Conservation (phyloP, 208 protist genomes). For the Lotmaria passim region DNA sequence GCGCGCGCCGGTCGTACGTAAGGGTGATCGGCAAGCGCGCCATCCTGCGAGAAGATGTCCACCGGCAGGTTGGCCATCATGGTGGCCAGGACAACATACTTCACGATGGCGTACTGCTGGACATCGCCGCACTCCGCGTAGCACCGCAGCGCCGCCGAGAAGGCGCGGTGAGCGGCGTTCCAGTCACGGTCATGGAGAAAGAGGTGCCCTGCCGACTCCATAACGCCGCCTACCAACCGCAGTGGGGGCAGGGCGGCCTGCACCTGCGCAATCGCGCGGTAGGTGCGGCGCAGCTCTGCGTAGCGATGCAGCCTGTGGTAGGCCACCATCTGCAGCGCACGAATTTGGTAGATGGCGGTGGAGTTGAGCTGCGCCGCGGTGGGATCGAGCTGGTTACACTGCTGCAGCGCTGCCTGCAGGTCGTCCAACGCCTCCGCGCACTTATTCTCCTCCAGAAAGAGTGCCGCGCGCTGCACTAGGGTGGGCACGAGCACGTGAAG, state of each 20-base stretch:
- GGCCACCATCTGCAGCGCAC: slow-evolving; percentile 22
- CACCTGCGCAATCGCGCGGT: slow-evolving; percentile 22
- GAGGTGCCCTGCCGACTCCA: slow-evolving; percentile 91
- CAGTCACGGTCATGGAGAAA: slow-evolving; percentile 90
- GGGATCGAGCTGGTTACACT: slow-evolving; percentile 9
- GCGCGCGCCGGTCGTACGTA: slow-evolving; percentile 29
- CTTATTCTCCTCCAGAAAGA: slow-evolving; percentile 20
- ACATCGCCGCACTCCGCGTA: slow-evolving; percentile 96
- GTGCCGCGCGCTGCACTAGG: slow-evolving; percentile 67
- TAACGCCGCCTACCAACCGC: slow-evolving; percentile 91
- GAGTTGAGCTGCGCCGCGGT: slow-evolving; percentile 25
- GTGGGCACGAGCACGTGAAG: slow-evolving; percentile 89
- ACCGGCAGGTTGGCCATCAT: slow-evolving; percentile 65
- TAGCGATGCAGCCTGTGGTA: slow-evolving; percentile 31
- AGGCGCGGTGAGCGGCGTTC: slow-evolving; percentile 90
- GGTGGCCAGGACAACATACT: slow-evolving; percentile 93
- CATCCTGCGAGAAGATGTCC: slow-evolving; percentile 35
- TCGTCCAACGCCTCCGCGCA: slow-evolving; percentile 24
- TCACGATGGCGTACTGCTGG: slow-evolving; percentile 87
- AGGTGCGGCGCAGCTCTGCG: slow-evolving; percentile 48
- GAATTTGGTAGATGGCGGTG: slow-evolving; percentile 19
- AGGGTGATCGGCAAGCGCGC: slow-evolving; percentile 45
- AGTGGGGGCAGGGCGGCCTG: slow-evolving; percentile 88
- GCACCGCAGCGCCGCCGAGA: slow-evolving; percentile 92
- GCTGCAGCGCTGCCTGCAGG: slow-evolving; percentile 15